These are phyloP conservation scores for Aurantiochytrium sp. DNA, from an alignment of 108 stramenopile genomes.

Conservation along the genomic window DNA sequence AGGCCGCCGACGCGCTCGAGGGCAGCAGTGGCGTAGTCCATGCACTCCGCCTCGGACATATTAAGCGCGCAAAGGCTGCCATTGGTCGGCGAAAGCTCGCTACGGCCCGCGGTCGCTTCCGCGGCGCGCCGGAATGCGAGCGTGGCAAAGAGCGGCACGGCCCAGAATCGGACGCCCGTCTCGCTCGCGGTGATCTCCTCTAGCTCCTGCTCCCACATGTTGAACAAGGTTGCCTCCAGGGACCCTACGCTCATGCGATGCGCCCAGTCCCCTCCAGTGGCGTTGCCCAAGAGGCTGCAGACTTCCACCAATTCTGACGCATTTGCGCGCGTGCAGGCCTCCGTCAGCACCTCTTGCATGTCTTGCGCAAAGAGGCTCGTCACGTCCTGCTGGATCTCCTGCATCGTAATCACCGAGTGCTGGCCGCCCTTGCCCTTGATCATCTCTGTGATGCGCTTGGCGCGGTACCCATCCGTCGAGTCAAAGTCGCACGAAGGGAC, in stretches of 20 bases:
- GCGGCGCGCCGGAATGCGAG: neutral
- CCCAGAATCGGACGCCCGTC: neutral
- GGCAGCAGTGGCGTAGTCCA: neutral
- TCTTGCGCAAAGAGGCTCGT: neutral
- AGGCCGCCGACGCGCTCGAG: neutral
- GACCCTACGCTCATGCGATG: neutral
- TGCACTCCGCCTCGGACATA: neutral
- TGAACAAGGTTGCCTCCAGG: neutral
- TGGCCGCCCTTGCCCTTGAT: neutral
- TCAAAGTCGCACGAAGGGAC: neutral
- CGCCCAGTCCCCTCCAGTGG: neutral
- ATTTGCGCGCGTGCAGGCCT: neutral
- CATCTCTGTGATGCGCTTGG: conserved; percentile 31
- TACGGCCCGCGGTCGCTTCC: no score
- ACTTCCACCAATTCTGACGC: neutral
- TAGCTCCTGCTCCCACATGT: neutral
- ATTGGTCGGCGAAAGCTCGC: no score
- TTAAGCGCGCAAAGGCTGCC: neutral
- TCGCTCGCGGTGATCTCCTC: neutral
- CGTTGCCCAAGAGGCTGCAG: neutral
- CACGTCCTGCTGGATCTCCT: conserved; percentile 20
- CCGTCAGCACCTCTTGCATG: neutral
- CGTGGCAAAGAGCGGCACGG: neutral
- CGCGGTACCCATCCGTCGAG: conserved; percentile 14
- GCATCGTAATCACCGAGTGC: neutral